A percentile compares a stretch with the other conserved stretches of the same genome.
Conservation (phyloP, 805 yeast genomes). For the Saccharomycopsis sp. region DNA sequence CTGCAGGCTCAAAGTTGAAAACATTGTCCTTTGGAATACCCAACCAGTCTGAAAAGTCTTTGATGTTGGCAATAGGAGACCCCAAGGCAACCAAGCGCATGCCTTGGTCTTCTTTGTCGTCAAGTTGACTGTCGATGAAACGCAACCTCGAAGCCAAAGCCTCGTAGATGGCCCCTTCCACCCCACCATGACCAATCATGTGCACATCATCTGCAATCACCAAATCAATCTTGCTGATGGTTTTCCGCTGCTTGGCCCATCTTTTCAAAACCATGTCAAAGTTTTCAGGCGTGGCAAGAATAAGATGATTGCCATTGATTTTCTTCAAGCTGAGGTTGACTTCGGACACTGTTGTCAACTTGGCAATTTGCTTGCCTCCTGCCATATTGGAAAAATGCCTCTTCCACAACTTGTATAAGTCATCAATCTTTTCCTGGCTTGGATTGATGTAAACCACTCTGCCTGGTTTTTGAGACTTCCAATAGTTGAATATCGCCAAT, state of each 20-base stretch:
- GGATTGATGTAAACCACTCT: slow-evolving; percentile 70
- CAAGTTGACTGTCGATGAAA: slow-evolving; percentile 59
- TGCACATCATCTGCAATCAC: slow-evolving; percentile 72
- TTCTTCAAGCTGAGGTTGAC: slow-evolving; percentile 42
- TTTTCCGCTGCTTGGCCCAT: slow-evolving; percentile 69
- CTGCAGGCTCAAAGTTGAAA: slow-evolving; percentile 62
- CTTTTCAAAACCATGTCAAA: slow-evolving; percentile 66
- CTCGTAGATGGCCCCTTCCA: slow-evolving; percentile 66
- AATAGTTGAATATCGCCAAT: slow-evolving; percentile 60
- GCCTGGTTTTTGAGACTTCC: slow-evolving; percentile 55
- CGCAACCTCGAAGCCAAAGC: slow-evolving; percentile 59
- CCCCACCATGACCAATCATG: slow-evolving; percentile 43
- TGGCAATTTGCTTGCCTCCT: slow-evolving; percentile 49
- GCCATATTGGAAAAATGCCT: slow-evolving; percentile 38
- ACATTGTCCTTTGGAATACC: slow-evolving; percentile 54
- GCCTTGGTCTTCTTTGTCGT: slow-evolving; percentile 34
- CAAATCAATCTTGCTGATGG: slow-evolving; percentile 57
- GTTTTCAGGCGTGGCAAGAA: slow-evolving; percentile 72
- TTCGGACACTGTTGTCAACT: slow-evolving; percentile 47
- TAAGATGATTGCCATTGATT: slow-evolving; percentile 52
- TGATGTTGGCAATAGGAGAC: slow-evolving; percentile 61
- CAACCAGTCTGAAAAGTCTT: slow-evolving; percentile 81
- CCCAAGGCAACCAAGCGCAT: slow-evolving; percentile 63
- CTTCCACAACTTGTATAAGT: slow-evolving; percentile 42
- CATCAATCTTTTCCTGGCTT: slow-evolving; percentile 45